phyloP scores from a whole-genome alignment of 371 early-diverging fungal genomes.

The Apophysomyces sp. region DNA sequence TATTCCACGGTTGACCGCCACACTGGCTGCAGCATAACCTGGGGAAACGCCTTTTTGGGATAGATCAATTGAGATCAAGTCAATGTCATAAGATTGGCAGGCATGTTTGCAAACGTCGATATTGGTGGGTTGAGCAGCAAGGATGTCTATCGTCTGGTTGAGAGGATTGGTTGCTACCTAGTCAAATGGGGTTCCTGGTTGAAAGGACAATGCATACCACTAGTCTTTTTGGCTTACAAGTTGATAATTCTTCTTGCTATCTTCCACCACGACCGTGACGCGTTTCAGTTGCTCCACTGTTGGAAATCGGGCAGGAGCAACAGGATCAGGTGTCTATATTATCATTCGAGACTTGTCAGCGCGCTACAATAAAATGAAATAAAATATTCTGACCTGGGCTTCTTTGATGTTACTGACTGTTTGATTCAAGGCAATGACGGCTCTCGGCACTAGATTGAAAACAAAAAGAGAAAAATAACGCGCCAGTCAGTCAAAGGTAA shows the following conservation, averaged over 20 bases:
- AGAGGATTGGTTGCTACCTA: conserved; percentile 52
- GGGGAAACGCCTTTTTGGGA: conserved; percentile 31
- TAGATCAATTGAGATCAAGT: conserved; percentile 89
- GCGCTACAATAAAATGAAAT: too few relatives aligned
- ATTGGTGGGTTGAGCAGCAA: conserved; percentile 80
- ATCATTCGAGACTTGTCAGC: too few relatives aligned
- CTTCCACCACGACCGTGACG: conserved; percentile 62
- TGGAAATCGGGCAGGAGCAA: conserved; percentile 32
- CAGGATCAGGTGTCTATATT: conserved; percentile 46
- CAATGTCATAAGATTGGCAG: conserved; percentile 77
- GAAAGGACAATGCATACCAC: not conserved
- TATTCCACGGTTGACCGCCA: conserved; percentile 75
- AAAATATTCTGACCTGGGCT: too few relatives aligned
- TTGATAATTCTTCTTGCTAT: conserved; percentile 62
- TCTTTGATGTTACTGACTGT: conserved; percentile 51
- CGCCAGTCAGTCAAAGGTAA: not conserved
- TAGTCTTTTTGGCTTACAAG: conserved; percentile 44
- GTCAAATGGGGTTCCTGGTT: not conserved
- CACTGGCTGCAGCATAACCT: conserved; percentile 75
- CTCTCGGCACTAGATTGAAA: conserved; percentile 60
- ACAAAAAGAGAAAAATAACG: not conserved
- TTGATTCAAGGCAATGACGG: conserved; percentile 74
- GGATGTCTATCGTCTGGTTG: conserved; percentile 68
- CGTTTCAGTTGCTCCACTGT: conserved; percentile 59
- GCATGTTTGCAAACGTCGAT: conserved; percentile 80